A percentile compares a stretch with the other conserved stretches of the same genome.
Evolutionary conservation across 2,329 filamentous ascomycete species (phyloP).

Genomic region (Chrysosporium queenslandicum): DNA sequence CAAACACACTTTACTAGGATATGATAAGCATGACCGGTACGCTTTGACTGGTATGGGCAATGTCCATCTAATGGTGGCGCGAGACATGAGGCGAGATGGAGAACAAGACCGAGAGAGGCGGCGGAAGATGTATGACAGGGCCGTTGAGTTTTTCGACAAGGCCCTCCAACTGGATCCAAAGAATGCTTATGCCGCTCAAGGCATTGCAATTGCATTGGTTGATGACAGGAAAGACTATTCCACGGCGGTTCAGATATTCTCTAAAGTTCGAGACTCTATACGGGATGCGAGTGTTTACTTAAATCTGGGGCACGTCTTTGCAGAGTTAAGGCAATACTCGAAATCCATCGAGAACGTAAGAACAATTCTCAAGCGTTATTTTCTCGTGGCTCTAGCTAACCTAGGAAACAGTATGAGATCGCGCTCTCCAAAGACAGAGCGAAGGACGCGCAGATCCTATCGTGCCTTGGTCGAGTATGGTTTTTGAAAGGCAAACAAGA

Average conservation of each 20-base stretch:
- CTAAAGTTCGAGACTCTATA: conserved; percentile 81
- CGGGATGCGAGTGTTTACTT: conserved; percentile 81
- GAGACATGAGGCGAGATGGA: conserved; percentile 87
- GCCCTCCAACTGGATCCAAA: conserved; percentile 86
- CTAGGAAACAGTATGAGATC: conserved; percentile 58
- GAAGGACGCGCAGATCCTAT: conserved; percentile 67
- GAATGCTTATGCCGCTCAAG: conserved; percentile 94
- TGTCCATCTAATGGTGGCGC: conserved; percentile 72
- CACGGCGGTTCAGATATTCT: conserved; percentile 73
- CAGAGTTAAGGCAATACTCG: conserved; percentile 78
- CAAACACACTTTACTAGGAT: conserved; percentile 87
- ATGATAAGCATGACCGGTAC: conserved; percentile 97
- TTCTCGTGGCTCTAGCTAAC: conserved; percentile 7
- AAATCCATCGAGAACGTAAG: conserved; percentile 74
- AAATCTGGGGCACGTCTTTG: conserved; percentile 87
- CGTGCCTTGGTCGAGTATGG: conserved; percentile 82
- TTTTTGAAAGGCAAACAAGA: conserved; percentile 66
- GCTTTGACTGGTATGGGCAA: conserved; percentile 96
- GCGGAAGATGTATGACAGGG: conserved; percentile 74
- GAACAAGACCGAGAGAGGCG: conserved; percentile 88
- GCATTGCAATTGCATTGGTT: conserved; percentile 83
- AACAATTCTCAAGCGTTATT: background rate
- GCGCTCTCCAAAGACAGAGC: conserved; percentile 71
- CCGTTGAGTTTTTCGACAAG: conserved; percentile 98
- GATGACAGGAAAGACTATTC: conserved; percentile 89